phyloP scores from a whole-genome alignment of 164 flowering plant species.

The Malania oleifera region DNA sequence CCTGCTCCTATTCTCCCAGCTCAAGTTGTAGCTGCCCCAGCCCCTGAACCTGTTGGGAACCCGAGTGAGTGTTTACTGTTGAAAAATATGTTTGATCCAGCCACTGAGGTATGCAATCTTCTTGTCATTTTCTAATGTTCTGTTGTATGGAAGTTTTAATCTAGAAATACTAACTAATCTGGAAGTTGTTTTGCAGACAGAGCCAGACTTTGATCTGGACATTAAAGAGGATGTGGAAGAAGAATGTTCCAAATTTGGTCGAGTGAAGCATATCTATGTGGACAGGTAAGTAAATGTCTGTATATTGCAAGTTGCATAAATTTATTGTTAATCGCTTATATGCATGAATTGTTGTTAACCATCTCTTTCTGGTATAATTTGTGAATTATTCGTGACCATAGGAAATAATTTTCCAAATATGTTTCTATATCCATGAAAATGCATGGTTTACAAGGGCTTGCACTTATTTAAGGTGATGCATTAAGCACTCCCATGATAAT shows the following conservation, averaged over 20 bases:
- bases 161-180: neutral
- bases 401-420: too few relatives aligned
- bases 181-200: conserved; percentile 44
- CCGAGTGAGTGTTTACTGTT: conserved; percentile 70
- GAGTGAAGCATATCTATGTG: conserved; percentile 66
- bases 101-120: conserved; percentile 54
- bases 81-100: conserved; percentile 96
- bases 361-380: too few relatives aligned
- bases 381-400: too few relatives aligned
- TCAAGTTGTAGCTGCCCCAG: conserved; percentile 24
- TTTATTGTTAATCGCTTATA: too few relatives aligned
- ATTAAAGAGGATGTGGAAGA: conserved; percentile 83
- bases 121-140: neutral
- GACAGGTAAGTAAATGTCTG: conserved; percentile 59
- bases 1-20: conserved; percentile 34
- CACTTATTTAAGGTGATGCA: too few relatives aligned
- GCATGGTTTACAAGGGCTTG: too few relatives aligned
- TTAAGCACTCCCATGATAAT: too few relatives aligned
- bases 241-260: conserved; percentile 87
- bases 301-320: too few relatives aligned
- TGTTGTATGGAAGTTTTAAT: neutral
- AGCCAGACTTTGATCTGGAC: conserved; percentile 80
- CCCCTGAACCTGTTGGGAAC: conserved; percentile 54
- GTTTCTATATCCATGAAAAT: too few relatives aligned
- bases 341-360: too few relatives aligned